These are phyloP conservation scores for Fraxinus floribunda DNA, from an alignment of 305 asterid genomes.

Conservation along the genomic window DNA sequence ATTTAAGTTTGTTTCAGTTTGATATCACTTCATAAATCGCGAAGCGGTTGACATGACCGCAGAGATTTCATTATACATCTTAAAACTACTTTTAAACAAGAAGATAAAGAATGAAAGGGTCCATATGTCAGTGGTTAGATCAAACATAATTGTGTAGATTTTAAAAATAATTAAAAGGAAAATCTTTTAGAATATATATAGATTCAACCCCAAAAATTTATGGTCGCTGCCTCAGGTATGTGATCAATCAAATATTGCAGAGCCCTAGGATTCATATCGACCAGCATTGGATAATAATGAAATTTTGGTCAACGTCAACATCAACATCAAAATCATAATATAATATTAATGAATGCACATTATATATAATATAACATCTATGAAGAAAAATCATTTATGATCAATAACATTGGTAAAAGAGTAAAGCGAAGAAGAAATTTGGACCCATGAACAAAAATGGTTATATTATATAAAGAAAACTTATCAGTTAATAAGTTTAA, in stretches of 20 bases:
- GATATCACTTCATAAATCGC: neutral
- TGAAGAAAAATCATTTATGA: neutral
- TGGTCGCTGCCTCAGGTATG: neutral
- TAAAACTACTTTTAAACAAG: neutral
- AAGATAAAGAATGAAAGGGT: neutral
- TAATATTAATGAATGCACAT: neutral
- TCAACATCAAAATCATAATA: neutral
- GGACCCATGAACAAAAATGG: neutral
- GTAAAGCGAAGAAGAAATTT: neutral
- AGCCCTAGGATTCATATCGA: no score
- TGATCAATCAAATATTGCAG: no score
- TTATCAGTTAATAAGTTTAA: no score
- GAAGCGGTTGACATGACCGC: neutral
- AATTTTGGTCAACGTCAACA: neutral
- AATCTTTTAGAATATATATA: no score
- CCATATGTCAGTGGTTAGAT: conserved; percentile 23
- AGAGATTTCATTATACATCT: neutral
- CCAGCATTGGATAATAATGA: neutral
- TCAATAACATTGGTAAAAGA: neutral
- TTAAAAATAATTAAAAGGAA: no score
- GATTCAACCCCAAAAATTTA: no score
- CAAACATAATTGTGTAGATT: no score
- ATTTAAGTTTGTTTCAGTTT: neutral
- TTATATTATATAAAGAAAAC: neutral
- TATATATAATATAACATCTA: no score